Conservation (phyloP, 2,329 filamentous ascomycete genomes). For the Verticillium klebahnii region DNA sequence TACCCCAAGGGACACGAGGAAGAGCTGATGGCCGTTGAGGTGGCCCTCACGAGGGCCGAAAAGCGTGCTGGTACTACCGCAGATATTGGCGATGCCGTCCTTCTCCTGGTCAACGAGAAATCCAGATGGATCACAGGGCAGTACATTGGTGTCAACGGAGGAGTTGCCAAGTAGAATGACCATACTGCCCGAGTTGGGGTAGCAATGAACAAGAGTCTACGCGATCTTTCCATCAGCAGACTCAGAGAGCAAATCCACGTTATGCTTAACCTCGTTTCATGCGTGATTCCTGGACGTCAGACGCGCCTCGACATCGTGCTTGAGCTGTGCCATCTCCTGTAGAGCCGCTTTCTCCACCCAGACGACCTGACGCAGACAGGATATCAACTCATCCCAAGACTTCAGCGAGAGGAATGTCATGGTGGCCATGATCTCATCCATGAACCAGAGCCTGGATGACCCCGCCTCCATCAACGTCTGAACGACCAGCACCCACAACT, state of each 20-base stretch:
- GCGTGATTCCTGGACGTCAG: not conserved
- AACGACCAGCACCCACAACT: constrained; percentile 12
- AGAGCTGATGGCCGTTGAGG: constrained; percentile 17
- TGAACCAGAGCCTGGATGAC: constrained; percentile 3
- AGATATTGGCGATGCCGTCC: constrained; percentile 37
- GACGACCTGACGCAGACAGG: constrained; percentile 2
- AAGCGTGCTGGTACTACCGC: constrained; percentile 19
- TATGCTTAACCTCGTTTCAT: too few species aligned
- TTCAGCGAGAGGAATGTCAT: not conserved
- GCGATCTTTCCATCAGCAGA: too few species aligned
- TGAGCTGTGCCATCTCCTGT: constrained; percentile 9
- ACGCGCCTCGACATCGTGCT: not conserved
- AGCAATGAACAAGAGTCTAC: too few species aligned
- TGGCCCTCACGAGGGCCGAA: constrained; percentile 21
- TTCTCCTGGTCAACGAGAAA: constrained; percentile 22
- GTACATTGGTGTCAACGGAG: constrained; percentile 32
- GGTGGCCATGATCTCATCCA: constrained; percentile 4
- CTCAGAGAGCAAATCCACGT: too few species aligned
- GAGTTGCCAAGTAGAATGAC: constrained; percentile 3
- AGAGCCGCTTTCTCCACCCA: constrained; percentile 11
- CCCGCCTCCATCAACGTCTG: constrained; percentile 6
- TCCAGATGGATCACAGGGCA: constrained; percentile 40
- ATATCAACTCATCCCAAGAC: constrained; percentile 8
- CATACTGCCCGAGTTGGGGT: not conserved
- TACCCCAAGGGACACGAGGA: constrained; percentile 36